phyloP scores from a whole-genome alignment of 2,329 filamentous ascomycete genomes.

The Pseudogymnoascus sp. region DNA sequence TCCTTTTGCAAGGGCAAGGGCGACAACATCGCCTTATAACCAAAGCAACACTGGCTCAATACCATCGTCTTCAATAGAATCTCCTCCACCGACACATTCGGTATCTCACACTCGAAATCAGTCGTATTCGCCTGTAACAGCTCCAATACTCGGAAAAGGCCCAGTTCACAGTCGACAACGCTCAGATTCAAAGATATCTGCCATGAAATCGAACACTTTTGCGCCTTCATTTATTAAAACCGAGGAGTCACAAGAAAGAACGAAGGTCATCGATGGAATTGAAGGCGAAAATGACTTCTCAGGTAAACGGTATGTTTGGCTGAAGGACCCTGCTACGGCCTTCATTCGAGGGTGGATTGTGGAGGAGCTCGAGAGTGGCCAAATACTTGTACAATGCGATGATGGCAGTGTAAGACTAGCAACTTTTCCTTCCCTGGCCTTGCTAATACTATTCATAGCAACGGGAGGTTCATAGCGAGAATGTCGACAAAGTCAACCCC shows the following conservation, averaged over 20 bases:
- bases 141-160: slow-evolving; percentile 31
- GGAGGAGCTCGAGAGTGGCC: slow-evolving; percentile 64
- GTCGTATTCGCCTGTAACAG: slow-evolving; percentile 51
- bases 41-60: slow-evolving; percentile 64
- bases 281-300: slow-evolving; percentile 99
- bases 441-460: slow-evolving; percentile 47
- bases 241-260: slow-evolving; percentile 57
- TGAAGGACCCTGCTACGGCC: slow-evolving; percentile 76
- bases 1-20: slow-evolving; percentile 65
- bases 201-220: slow-evolving; percentile 70
- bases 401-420: slow-evolving; percentile 66
- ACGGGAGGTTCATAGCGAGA: slow-evolving; percentile 77
- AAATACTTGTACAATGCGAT: slow-evolving; percentile 82
- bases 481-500: slow-evolving; percentile 97
- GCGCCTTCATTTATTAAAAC: slow-evolving; percentile 92
- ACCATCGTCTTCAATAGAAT: slow-evolving; percentile 43
- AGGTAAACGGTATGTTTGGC: slow-evolving; percentile 96
- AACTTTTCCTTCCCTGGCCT: neutral
- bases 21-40: slow-evolving; percentile 54
- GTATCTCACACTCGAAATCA: slow-evolving; percentile 59
- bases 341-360: slow-evolving; percentile 92
- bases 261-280: slow-evolving; percentile 60
- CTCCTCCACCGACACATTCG: slow-evolving; percentile 27
- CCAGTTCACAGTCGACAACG: slow-evolving; percentile 32
- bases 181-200: slow-evolving; percentile 59